Evolutionary conservation across 805 yeast genomes (phyloP).

Genomic region (Saccharomycopsis sp.): DNA sequence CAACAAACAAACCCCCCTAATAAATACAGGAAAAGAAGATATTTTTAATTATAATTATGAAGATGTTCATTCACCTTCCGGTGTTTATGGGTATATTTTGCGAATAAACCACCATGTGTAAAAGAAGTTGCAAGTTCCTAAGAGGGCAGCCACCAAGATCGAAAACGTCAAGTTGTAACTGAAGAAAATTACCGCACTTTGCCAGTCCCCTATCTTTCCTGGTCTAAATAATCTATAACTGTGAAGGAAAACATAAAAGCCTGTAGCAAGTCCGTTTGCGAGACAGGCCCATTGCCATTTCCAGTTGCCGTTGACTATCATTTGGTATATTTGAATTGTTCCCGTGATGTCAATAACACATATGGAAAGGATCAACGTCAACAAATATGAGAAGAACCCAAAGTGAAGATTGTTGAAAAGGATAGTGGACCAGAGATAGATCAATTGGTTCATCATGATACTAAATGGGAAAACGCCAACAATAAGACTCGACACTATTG

Average conservation of each 20-base stretch:
- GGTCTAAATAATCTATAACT: slow-evolving; percentile 25
- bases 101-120: slow-evolving; percentile 7
- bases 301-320: slow-evolving; percentile 27
- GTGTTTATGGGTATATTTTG: slow-evolving; percentile 2
- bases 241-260: slow-evolving; percentile 25
- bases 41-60: too few species aligned
- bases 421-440: slow-evolving; percentile 10
- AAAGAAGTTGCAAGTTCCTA: slow-evolving; percentile 11
- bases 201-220: slow-evolving; percentile 26
- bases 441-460: slow-evolving; percentile 24
- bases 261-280: slow-evolving; percentile 26
- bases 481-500: slow-evolving; percentile 24
- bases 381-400: slow-evolving; percentile 21
- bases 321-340: slow-evolving; percentile 23
- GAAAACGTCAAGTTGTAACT: slow-evolving; percentile 25
- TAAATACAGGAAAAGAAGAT: too few species aligned
- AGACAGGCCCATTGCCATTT: slow-evolving; percentile 28
- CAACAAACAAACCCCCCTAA: too few species aligned
- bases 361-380: slow-evolving; percentile 22
- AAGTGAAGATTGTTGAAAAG: slow-evolving; percentile 24
- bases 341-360: slow-evolving; percentile 10
- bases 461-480: slow-evolving; percentile 29
- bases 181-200: slow-evolving; percentile 24
- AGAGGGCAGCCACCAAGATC: slow-evolving; percentile 21
- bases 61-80: not conserved